Percentiles rank a stretch among this genome's conserved stretches.
Conservation (phyloP, 2,329 filamentous ascomycete species). For the Canariomyces notabilis region DNA sequence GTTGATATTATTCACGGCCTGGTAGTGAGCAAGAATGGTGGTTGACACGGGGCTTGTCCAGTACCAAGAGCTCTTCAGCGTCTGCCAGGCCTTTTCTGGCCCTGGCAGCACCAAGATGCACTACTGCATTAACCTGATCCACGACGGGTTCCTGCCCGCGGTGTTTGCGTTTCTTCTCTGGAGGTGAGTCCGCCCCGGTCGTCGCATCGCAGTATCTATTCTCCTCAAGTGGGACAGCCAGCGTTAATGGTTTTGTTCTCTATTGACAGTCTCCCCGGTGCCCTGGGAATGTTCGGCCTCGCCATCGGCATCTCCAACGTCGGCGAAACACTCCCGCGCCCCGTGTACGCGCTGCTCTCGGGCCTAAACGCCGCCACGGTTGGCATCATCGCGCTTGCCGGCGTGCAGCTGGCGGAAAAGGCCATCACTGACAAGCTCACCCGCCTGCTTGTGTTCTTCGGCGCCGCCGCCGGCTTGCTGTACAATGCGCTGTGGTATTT, state of each 20-base stretch:
- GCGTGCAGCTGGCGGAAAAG: conserved; percentile 61
- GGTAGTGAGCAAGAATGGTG: not conserved
- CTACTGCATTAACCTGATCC: conserved; percentile 62
- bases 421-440: conserved; percentile 62
- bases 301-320: conserved; percentile 61
- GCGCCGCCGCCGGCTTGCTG: conserved; percentile 59
- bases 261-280: conserved; percentile 61
- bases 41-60: conserved; percentile 25
- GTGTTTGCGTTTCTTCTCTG: conserved; percentile 58
- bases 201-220: no score
- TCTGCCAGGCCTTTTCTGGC: conserved; percentile 63
- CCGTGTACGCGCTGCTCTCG: conserved; percentile 64
- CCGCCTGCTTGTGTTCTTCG: conserved; percentile 58
- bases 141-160: conserved; percentile 53
- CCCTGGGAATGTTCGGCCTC: conserved; percentile 64
- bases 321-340: conserved; percentile 50
- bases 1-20: conserved; percentile 34
- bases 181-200: conserved; percentile 43
- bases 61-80: conserved; percentile 68
- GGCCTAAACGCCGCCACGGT: conserved; percentile 69
- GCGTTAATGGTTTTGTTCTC: not conserved
- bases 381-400: conserved; percentile 65
- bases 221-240: not conserved
- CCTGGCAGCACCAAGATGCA: conserved; percentile 67
- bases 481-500: conserved; percentile 76